A percentile compares a stretch with the other conserved stretches of the same genome.
phyloP scores from a whole-genome alignment of 192 early-diverging fungal species.

The Paraglomus brasilianum region DNA sequence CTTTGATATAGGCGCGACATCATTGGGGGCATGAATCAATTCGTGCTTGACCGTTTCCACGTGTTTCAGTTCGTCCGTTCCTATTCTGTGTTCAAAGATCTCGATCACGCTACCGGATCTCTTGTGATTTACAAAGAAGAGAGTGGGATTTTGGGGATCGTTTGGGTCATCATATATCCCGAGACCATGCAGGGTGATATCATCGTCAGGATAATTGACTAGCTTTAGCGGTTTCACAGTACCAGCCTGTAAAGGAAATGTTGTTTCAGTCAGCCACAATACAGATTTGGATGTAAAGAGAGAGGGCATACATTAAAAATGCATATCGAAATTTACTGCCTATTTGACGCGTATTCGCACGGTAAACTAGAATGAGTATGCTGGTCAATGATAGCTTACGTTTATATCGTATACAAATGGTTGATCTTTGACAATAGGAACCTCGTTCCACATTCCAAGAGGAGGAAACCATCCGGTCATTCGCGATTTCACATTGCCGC shows the following conservation, averaged over 20 bases:
- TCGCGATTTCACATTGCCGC: slow-evolving; percentile 47
- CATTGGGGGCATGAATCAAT: slow-evolving; percentile 54
- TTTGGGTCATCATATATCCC: slow-evolving; percentile 49
- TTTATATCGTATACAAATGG: slow-evolving; percentile 52
- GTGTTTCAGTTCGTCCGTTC: slow-evolving; percentile 41
- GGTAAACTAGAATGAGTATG: no score
- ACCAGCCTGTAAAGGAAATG: slow-evolving; percentile 45
- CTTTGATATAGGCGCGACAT: slow-evolving; percentile 53
- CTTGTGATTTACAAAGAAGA: slow-evolving; percentile 63
- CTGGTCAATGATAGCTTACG: no score
- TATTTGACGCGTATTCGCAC: no score
- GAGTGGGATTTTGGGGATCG: slow-evolving; percentile 40
- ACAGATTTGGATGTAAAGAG: background rate
- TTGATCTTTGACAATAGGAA: slow-evolving; percentile 38
- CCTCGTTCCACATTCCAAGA: slow-evolving; percentile 25
- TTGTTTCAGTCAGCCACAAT: background rate
- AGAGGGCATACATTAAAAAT: background rate
- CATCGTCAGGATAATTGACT: slow-evolving; percentile 34
- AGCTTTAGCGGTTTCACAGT: slow-evolving; percentile 40
- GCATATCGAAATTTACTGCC: slow-evolving; percentile 5
- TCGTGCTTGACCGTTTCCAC: slow-evolving; percentile 52
- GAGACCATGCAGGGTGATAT: slow-evolving; percentile 52
- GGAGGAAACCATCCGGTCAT: slow-evolving; percentile 48
- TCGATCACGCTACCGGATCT: slow-evolving; percentile 51
- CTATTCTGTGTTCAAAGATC: slow-evolving; percentile 51